Base-by-base conservation (phyloP, 2,329 filamentous ascomycete genomes). In the Scedosporium minutisporum region DNA sequence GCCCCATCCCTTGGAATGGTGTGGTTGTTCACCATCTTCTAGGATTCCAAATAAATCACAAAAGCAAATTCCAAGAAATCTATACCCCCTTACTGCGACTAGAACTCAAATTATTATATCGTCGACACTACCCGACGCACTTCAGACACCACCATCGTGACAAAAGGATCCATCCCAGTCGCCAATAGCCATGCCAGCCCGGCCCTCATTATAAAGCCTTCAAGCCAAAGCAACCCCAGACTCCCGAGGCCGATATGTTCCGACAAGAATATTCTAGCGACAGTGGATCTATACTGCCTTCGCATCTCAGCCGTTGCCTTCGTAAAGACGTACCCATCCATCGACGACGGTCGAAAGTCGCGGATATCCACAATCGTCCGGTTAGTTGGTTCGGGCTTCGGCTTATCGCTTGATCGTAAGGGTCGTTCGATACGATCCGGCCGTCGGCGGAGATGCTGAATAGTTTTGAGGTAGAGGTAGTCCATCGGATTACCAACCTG, bases 301-400 rank as follows among this genome's bases (percentile, higher is more conserved):
- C 71, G 72, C 29, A 68, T 64, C 33, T 60, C 25, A 6, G 59
- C 42, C 27, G 75, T 68, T 23, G 70, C 70, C 46, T 71, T 66
- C n/a, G 58, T 64, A 7, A 82, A 68, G 4, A 82, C 73, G 64
- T 76, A 82, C 12, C 74, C 78, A 65, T 84, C 81, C 78, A 83
- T 80, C 23, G 77, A 73, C 0, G 80, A 82, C 14, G 79, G 77
- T 41, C 78, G 76, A 67, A 81, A 81, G 7, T 70, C 72, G 21
- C 78, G 76, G 55, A 82, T 78, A 57, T 82, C 79, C 18, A 73
- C 65, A 23, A 59, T 58, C 41, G 38, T 42, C 53, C 48, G 44
- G 27, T 57, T 23, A 23, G 57, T 57, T 6, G 62, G 58, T 6
- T 63, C 23, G n/a, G 65, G 21, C 9, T 62, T 44, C 1, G 62